Conservation (phyloP, 805 yeast genomes). For the Candida loeiensis region DNA sequence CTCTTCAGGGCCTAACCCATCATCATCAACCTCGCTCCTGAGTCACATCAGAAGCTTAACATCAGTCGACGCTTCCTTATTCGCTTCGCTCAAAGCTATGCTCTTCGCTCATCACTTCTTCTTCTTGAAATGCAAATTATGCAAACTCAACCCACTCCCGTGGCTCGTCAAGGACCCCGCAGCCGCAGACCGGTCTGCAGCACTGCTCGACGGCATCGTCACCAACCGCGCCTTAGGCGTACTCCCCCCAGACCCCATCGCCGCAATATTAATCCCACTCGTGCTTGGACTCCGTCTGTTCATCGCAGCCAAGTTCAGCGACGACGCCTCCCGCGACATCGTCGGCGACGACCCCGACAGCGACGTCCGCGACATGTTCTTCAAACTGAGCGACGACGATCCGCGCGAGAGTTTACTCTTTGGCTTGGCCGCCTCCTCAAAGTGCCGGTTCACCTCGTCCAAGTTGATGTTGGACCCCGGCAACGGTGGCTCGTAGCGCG, state of each 20-base stretch:
- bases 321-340: slow-evolving; percentile 34
- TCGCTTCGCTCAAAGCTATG: slow-evolving; percentile 1
- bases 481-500: slow-evolving; percentile 59
- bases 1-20: no score
- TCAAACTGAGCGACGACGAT: slow-evolving; percentile 22
- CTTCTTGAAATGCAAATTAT: slow-evolving; percentile 29
- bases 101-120: slow-evolving; percentile 26
- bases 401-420: slow-evolving; percentile 28
- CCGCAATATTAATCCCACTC: slow-evolving; percentile 4
- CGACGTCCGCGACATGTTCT: slow-evolving; percentile 20
- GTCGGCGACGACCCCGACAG: slow-evolving; percentile 39
- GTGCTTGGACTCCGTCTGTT: slow-evolving; percentile 4
- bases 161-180: slow-evolving; percentile 13
- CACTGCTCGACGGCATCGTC: slow-evolving; percentile 27
- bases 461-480: slow-evolving; percentile 38
- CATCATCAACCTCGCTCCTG: no score
- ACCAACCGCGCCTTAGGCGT: slow-evolving; percentile 10
- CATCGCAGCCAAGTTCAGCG: slow-evolving; percentile 29
- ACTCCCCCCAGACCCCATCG: neutral
- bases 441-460: slow-evolving; percentile 19
- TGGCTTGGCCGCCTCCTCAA: slow-evolving; percentile 30
- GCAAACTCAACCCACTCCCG: slow-evolving; percentile 23
- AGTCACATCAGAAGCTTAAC: neutral
- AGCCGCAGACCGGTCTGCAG: slow-evolving; percentile 27
- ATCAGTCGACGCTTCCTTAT: neutral